Evolutionary conservation across 2,329 filamentous ascomycete genomes (phyloP).

Genomic region (Knoxdaviesia proteae): DNA sequence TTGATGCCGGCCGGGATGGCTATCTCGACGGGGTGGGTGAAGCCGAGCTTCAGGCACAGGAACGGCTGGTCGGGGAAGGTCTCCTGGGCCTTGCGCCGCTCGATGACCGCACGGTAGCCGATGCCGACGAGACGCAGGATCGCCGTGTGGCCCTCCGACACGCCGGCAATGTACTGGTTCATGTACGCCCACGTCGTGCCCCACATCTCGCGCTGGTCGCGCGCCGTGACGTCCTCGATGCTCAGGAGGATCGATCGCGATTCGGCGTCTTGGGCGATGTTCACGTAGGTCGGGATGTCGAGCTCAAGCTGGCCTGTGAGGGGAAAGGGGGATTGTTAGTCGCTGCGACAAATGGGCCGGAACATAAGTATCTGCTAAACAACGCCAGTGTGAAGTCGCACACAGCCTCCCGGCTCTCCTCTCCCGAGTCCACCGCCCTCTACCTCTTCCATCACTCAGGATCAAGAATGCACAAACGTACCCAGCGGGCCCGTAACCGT

Average conservation of each 20-base stretch:
- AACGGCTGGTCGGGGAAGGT: slow-evolving; percentile 70
- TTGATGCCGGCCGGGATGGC: slow-evolving; percentile 64
- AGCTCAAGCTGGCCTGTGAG: slow-evolving; percentile 49
- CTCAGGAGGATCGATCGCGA: slow-evolving; percentile 43
- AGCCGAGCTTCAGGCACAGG: slow-evolving; percentile 85
- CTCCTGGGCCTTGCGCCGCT: slow-evolving; percentile 49
- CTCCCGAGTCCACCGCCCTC: too few species aligned
- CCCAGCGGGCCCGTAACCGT: slow-evolving; percentile 66
- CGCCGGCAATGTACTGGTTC: slow-evolving; percentile 76
- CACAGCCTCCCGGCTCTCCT: too few species aligned
- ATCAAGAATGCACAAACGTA: slow-evolving; percentile 15
- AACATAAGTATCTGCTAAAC: too few species aligned
- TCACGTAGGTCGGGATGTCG: slow-evolving; percentile 60
- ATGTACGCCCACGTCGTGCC: slow-evolving; percentile 81
- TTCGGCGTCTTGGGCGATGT: slow-evolving; percentile 44
- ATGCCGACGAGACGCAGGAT: slow-evolving; percentile 87
- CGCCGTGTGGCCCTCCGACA: slow-evolving; percentile 88
- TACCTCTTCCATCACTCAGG: too few species aligned
- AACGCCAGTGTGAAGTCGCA: too few species aligned
- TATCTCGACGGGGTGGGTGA: slow-evolving; percentile 86
- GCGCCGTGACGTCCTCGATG: slow-evolving; percentile 45
- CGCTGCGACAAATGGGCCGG: too few species aligned
- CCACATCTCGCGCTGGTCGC: slow-evolving; percentile 88
- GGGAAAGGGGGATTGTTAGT: neutral
- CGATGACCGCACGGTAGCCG: slow-evolving; percentile 81